These are phyloP conservation scores for Actinomortierella ambigua DNA, from an alignment of 371 early-diverging fungal species.

Conservation along the genomic window DNA sequence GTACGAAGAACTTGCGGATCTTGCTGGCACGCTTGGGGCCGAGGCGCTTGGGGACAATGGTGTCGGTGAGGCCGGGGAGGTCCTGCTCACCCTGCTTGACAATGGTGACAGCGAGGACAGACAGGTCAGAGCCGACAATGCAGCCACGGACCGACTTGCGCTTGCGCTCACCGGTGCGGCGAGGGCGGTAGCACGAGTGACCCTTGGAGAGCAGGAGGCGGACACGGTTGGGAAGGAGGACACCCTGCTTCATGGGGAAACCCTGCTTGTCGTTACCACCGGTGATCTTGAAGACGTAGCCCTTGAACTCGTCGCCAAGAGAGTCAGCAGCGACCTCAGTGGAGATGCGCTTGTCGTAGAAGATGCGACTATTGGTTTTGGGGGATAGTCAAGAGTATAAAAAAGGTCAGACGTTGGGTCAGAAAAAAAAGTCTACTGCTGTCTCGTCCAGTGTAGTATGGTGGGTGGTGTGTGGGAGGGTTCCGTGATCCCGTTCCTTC, in stretches of 20 bases:
- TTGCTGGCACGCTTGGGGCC: constrained; percentile 99
- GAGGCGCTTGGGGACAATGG: constrained; percentile 89
- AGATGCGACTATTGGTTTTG: constrained; percentile 74
- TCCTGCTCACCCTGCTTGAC: constrained; percentile 97
- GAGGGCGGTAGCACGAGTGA: constrained; percentile 99
- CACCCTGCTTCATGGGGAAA: constrained; percentile 98
- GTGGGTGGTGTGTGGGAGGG: no score
- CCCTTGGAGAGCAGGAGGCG: constrained; percentile 95
- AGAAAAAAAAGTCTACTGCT: no score
- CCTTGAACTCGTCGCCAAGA: constrained; percentile 98
- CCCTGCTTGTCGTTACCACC: constrained; percentile 99
- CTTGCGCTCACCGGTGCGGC: constrained; percentile 98
- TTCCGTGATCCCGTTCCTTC: background rate
- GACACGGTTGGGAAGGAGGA: constrained; percentile 93
- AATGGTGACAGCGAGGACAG: constrained; percentile 93
- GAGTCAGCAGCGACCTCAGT: constrained; percentile 96
- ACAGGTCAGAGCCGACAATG: constrained; percentile 96
- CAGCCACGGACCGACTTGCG: constrained; percentile 99
- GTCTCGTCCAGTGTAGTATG: no score
- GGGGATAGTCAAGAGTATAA: constrained; percentile 1
- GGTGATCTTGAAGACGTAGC: constrained; percentile 98
- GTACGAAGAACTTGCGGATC: constrained; percentile 96
- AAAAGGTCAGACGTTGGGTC: no score
- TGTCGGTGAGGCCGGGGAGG: constrained; percentile 97
- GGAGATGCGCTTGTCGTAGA: constrained; percentile 98